Percentiles rank a stretch among this genome's conserved stretches.
Evolutionary conservation across 352 stramenopile genomes (phyloP).

Genomic region (Phytophthora tentaculata): DNA sequence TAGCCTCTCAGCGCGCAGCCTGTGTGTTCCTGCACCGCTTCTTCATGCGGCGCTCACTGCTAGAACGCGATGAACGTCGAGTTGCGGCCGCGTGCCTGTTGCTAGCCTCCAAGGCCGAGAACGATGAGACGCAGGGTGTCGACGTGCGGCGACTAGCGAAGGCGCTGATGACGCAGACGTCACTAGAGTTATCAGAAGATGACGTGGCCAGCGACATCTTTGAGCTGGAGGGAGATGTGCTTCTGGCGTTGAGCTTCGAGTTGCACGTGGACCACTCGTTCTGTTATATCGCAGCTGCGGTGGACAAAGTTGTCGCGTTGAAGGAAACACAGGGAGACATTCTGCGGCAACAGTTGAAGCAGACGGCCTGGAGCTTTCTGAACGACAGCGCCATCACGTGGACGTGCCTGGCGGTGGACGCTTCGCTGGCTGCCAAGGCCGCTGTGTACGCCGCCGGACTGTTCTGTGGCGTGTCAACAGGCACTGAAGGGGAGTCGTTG

Average conservation of each 20-base stretch:
- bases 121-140: constrained; percentile 37
- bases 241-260: constrained; percentile 55
- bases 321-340: constrained; percentile 11
- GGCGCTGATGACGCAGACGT: constrained; percentile 11
- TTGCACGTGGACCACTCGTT: constrained; percentile 55
- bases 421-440: constrained; percentile 43
- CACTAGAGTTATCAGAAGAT: constrained; percentile 6
- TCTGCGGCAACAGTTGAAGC: constrained; percentile 37
- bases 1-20: constrained; percentile 44
- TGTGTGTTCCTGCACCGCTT: constrained; percentile 63
- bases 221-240: constrained; percentile 48
- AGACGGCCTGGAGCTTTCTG: constrained; percentile 58
- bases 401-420: constrained; percentile 49
- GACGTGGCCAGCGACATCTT: constrained; percentile 18
- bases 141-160: constrained; percentile 37
- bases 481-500: constrained; percentile 31
- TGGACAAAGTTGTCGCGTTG: constrained; percentile 43
- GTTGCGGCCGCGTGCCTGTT: constrained; percentile 51
- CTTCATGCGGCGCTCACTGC: constrained; percentile 47
- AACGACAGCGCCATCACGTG: constrained; percentile 62
- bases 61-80: constrained; percentile 32
- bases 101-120: constrained; percentile 56
- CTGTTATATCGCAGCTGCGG: constrained; percentile 46
- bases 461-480: constrained; percentile 37
- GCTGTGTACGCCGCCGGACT: constrained; percentile 53